Evolutionary conservation across 2,329 filamentous ascomycete genomes (phyloP).

Genomic region (Graphilbum ipis-grandicollis): DNA sequence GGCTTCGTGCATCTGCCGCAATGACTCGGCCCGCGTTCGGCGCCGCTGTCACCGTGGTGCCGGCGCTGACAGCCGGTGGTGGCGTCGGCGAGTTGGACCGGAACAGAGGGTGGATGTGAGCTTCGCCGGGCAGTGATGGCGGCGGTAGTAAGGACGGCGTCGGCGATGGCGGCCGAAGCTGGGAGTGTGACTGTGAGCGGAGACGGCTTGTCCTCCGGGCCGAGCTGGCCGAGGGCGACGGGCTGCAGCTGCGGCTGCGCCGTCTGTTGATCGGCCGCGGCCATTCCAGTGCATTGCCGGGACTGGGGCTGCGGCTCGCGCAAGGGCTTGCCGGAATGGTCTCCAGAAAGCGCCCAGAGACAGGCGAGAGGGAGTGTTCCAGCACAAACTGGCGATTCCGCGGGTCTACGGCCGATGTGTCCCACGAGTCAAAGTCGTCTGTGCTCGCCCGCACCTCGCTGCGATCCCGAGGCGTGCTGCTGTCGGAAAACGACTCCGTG

Average conservation of each 20-base stretch:
- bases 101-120: constrained; percentile 65
- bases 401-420: constrained; percentile 49
- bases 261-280: constrained; percentile 26
- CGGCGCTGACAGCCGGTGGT: constrained; percentile 41
- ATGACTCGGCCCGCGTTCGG: constrained; percentile 48
- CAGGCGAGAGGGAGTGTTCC: constrained; percentile 26
- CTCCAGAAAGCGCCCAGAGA: constrained; percentile 37
- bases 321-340: constrained; percentile 53
- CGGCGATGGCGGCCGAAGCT: background rate
- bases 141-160: constrained; percentile 7
- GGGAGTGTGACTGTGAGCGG: constrained; percentile 12
- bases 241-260: constrained; percentile 35
- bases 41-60: constrained; percentile 54
- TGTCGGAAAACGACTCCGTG: constrained; percentile 20
- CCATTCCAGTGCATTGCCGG: constrained; percentile 40
- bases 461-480: constrained; percentile 8
- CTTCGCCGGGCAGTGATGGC: constrained; percentile 27
- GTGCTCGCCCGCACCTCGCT: constrained; percentile 17
- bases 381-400: constrained; percentile 41
- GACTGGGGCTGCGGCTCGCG: constrained; percentile 47
- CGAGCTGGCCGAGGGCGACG: constrained; percentile 17
- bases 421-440: constrained; percentile 61
- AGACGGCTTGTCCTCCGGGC: background rate
- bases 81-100: constrained; percentile 53
- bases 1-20: constrained; percentile 30